Evolutionary conservation across 1,284 basidiomycete species (phyloP).

Genomic region (Ustilago vetiveriae): DNA sequence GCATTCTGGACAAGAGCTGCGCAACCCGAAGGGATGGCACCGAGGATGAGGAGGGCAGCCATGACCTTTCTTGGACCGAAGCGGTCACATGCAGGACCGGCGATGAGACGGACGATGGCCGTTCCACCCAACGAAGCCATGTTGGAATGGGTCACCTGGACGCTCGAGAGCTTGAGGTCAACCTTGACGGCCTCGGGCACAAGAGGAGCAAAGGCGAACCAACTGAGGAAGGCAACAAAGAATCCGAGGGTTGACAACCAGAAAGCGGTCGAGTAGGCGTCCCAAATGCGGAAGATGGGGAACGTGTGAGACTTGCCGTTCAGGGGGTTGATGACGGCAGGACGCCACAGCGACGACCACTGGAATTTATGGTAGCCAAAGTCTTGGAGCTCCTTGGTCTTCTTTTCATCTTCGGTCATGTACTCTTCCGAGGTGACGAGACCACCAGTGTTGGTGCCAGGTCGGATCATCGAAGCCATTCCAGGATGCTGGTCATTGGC

Average conservation of each 20-base stretch:
- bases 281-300: slow-evolving; percentile 72
- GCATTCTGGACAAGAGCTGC: slow-evolving; percentile 72
- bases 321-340: slow-evolving; percentile 70
- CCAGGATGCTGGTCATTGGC: slow-evolving; percentile 23
- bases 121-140: slow-evolving; percentile 73
- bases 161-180: slow-evolving; percentile 72
- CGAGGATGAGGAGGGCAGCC: slow-evolving; percentile 73
- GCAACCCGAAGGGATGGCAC: slow-evolving; percentile 75
- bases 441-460: slow-evolving; percentile 46
- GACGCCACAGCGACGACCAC: slow-evolving; percentile 62
- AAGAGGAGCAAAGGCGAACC: slow-evolving; percentile 77
- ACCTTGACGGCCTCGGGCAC: slow-evolving; percentile 74
- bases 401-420: slow-evolving; percentile 51
- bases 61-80: slow-evolving; percentile 73
- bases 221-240: slow-evolving; percentile 72
- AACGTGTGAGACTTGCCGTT: slow-evolving; percentile 73
- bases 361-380: slow-evolving; percentile 54
- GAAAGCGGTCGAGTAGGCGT: slow-evolving; percentile 71
- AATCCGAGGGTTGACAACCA: slow-evolving; percentile 70
- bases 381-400: slow-evolving; percentile 29
- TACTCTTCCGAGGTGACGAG: slow-evolving; percentile 52
- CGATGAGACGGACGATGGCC: slow-evolving; percentile 71
- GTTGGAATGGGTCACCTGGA: slow-evolving; percentile 73
- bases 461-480: slow-evolving; percentile 38
- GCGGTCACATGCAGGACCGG: slow-evolving; percentile 74